Evolutionary conservation across 1,139 yeast genomes (phyloP), one percentile per base, ranked within the genome.

Genomic region (Yamadazyma dendronema): DNA sequence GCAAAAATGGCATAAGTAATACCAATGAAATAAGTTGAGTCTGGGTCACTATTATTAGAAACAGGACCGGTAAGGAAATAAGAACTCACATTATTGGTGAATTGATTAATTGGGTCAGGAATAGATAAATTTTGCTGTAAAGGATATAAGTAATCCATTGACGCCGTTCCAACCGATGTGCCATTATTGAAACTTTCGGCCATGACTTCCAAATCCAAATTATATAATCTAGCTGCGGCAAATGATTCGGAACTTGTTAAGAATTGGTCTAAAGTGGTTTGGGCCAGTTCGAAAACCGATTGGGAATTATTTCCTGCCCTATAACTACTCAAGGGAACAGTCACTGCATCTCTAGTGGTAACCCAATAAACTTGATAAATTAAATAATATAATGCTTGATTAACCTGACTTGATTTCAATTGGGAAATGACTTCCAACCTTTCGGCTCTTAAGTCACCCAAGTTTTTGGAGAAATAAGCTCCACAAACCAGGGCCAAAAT

Each of bases 401-500:
- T 73, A 11, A 88, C 70, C 57, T 89, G 96, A 0, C 92, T 76
- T 0, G 92, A 78, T 57, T 87, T 88, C 39, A 89, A 65, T 54
- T 84, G 85, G 7, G 96, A 84, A 12, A 88, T 84, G 34, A 86
- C 87, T 52, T 77, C 78, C 28, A 89, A 64, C 40, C 89, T 72
- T 46, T 86, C 92, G 2, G 82, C 78, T 46, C 94, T 70, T 34
- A 85, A 62, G 36, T 72, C 62, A 34, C 79, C 74, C 42, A 83
- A 77, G 48, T 79, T 84, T 19, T 67, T 58, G 13, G 88, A 78
- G 54, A 85, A 87, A 60, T 85, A 87, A 7, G 85, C 77, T 34
- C 95, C 95, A 2, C 95, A 80, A 8, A 84, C 87, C 19, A 86
- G 66, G 10, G 95, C 92, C 34, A 90, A 63, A 4, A 87, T 77